phyloP scores from a whole-genome alignment of 306 rosid species.

The Sophora flavescens region DNA sequence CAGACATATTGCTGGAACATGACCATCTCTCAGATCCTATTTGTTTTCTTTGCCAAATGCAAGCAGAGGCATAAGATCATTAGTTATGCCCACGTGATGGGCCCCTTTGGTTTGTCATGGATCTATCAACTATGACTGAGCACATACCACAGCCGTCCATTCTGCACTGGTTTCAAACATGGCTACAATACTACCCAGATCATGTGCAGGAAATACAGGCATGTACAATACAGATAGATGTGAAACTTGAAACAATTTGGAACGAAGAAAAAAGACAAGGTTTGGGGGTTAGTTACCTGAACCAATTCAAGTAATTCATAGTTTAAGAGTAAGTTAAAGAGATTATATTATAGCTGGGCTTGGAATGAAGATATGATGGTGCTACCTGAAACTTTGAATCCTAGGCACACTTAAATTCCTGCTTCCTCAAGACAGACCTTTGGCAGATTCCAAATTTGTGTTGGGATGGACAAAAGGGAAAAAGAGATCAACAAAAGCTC shows the following conservation, averaged over 20 bases:
- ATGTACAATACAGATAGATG: background rate
- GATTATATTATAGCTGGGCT: conserved; percentile 26
- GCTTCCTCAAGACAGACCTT: background rate
- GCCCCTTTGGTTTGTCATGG: conserved; percentile 6
- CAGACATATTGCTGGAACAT: too few species aligned
- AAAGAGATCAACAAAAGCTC: background rate
- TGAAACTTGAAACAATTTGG: conserved; percentile 33
- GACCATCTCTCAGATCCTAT: conserved; percentile 21
- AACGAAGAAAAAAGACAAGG: too few species aligned
- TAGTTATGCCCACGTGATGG: background rate
- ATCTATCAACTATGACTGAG: background rate
- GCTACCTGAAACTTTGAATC: conserved; percentile 7
- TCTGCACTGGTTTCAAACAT: background rate
- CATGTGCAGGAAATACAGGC: conserved; percentile 1
- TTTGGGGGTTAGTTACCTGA: too few species aligned
- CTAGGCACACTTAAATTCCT: conserved; percentile 1
- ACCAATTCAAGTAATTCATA: conserved; percentile 14
- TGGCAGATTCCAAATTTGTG: background rate
- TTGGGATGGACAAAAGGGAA: background rate
- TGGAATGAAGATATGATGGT: background rate
- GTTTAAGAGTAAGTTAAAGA: conserved; percentile 1
- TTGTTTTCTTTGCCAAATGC: too few species aligned
- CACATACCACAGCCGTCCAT: background rate
- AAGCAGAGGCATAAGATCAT: too few species aligned
- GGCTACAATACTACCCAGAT: conserved; percentile 10